These are phyloP conservation scores for Helenozyma baotianmanensis DNA, from an alignment of 805 yeast species.

Conservation along the genomic window DNA sequence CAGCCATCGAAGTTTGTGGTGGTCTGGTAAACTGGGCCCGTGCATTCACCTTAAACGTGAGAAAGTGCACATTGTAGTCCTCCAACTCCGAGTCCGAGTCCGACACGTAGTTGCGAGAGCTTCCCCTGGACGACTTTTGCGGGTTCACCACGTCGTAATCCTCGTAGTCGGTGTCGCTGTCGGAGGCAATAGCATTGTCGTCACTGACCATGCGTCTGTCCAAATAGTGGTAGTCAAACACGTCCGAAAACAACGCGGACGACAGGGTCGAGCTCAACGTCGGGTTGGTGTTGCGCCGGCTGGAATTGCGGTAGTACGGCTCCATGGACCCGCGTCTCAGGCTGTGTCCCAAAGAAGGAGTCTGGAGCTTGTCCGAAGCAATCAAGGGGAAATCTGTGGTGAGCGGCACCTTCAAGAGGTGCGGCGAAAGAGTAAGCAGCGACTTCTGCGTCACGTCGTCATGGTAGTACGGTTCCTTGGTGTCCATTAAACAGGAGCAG, in stretches of 20 bases:
- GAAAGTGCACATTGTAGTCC: slow-evolving; percentile 14
- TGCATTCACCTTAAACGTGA: slow-evolving; percentile 14
- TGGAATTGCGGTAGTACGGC: slow-evolving; percentile 10
- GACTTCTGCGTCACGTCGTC: slow-evolving; percentile 10
- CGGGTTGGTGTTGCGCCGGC: slow-evolving; percentile 4
- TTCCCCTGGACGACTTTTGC: too few relatives aligned
- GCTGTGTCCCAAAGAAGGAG: slow-evolving; percentile 5
- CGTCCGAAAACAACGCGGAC: slow-evolving; percentile 13
- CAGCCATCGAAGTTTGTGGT: slow-evolving; percentile 4
- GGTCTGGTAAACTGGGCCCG: slow-evolving; percentile 13
- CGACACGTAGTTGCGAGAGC: not conserved
- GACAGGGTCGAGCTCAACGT: slow-evolving; percentile 8
- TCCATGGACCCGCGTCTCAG: slow-evolving; percentile 15
- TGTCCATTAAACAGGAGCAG: slow-evolving; percentile 7
- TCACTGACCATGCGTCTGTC: slow-evolving; percentile 2
- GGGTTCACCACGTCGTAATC: slow-evolving; percentile 1
- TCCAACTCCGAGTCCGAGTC: slow-evolving; percentile 13
- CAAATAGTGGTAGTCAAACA: slow-evolving; percentile 13
- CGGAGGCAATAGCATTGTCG: slow-evolving; percentile 14
- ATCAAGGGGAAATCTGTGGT: slow-evolving; percentile 8
- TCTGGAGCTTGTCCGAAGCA: slow-evolving; percentile 1
- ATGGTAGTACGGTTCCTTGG: slow-evolving; percentile 13
- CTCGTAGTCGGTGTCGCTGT: slow-evolving; percentile 14
- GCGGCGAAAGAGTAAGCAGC: slow-evolving; percentile 2
- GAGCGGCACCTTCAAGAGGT: slow-evolving; percentile 8